Base-by-base conservation (phyloP, 352 stramenopile species). In the Pythium biforme region DNA sequence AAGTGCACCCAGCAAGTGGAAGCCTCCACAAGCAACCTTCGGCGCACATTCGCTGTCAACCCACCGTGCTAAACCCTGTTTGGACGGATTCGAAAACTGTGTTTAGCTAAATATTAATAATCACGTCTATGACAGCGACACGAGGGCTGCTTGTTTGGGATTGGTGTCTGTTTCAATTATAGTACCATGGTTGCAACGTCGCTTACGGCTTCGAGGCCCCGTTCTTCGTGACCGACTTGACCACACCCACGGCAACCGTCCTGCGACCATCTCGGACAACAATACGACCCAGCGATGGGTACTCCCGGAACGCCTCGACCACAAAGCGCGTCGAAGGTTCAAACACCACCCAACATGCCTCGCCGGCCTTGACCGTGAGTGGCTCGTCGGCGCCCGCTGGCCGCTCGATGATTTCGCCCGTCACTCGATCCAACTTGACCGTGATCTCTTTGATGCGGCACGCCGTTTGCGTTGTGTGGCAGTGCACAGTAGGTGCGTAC, bases 271-370 rank as follows among this genome's bases (percentile, higher is more conserved):
- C 96, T 65, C 94, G 86, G 22, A 99, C 87, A 52, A 91, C 88
- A 75, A 99, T 97, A 54, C 95, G 78, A 26, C 94, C 97, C 15
- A 99, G 83, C 47, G 96, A 83, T 20, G 97, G 96, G 83, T 98
- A 99, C 53, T 99, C 92, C 41, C 77, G 78, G 78, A 99, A 99
- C 33, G 86, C 81, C 80, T 99, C 97, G 9, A 99, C 92, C 66
- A 89, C 97, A 60, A 99, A 81, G 48, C 89, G 89, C 70, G 97
- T 98, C 31, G 77, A 91, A 10, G 97, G 97, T 62, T 92, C 83
- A 22, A 99, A 69, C 52, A 94, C 90, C 31, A 98, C 96, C 60
- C 99, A 96, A 74, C 90, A 98, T 27, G 95, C 95, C 81, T 99
- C 96, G 49, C 97, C 97, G 40, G 83, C 90, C 85, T 98, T 40